Conservation (phyloP, 306 rosid species). For the Cucurbita maxima region DNA sequence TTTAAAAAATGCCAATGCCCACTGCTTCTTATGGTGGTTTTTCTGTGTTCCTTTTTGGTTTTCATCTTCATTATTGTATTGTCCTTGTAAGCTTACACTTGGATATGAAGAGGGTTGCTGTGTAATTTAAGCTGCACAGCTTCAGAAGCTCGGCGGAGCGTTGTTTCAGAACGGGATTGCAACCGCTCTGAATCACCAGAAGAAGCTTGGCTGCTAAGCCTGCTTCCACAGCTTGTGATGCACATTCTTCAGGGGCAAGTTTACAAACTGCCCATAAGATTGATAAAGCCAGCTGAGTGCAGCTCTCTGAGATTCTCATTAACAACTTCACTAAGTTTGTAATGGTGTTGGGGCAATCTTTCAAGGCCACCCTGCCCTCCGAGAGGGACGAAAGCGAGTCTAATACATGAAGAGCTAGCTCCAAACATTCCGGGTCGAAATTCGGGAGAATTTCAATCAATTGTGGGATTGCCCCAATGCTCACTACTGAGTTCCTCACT, state of each 20-base stretch:
- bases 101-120: conserved; percentile 49
- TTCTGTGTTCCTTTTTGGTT: conserved; percentile 5
- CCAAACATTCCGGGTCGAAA: conserved; percentile 40
- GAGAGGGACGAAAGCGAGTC: conserved; percentile 44
- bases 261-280: conserved; percentile 61
- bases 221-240: conserved; percentile 54
- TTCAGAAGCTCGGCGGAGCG: conserved; percentile 57
- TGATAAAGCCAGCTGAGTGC: conserved; percentile 50
- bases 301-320: conserved; percentile 72
- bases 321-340: conserved; percentile 42
- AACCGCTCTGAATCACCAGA: conserved; percentile 73
- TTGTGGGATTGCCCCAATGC: conserved; percentile 49
- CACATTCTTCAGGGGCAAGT: conserved; percentile 63
- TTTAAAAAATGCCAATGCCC: background rate
- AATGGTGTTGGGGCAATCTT: conserved; percentile 46
- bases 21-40: background rate
- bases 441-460: conserved; percentile 42
- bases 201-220: conserved; percentile 71
- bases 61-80: conserved; percentile 36
- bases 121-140: conserved; percentile 62
- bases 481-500: conserved; percentile 31
- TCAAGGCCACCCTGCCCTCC: conserved; percentile 56
- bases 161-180: conserved; percentile 56
- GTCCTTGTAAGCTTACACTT: conserved; percentile 75
- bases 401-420: conserved; percentile 35